Base-by-base conservation (phyloP, 257 asterid genomes). In the Jasminum sambac region DNA sequence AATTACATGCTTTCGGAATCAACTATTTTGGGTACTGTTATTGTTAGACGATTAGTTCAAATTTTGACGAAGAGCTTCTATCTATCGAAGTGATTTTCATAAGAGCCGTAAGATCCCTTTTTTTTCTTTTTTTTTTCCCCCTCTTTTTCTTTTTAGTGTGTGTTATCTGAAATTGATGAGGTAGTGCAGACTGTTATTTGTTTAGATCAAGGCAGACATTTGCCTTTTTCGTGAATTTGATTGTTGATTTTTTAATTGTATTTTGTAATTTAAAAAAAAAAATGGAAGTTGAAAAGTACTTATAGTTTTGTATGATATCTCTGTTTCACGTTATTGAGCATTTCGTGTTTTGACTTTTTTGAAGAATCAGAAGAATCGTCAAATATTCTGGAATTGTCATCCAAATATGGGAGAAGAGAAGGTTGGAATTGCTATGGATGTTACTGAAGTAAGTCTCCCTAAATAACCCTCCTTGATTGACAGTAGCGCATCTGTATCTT, bases 371-470 rank as follows among this genome's bases (percentile, higher is more conserved):
- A 10, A 43, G 50, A 43, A 11, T 43, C 0, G 11, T 50, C 60
- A 50, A 50, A 50, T 50, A 21, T 74, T 79, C 83, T 84, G 84
- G 95, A 77, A 52, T 44, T 67, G 38, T 19, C 66, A 21, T 55
- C 73, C 72, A 73, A 71, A 63, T 14, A 92, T 92, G 98, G 92
- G 89, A 0, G 85, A 64, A 77, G 96, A 71, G 66, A 82, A 70
- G 64, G 65, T 19, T 81, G 93, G 90, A 46, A 90, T 94, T 40
- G 98, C 98, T 1, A 94, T 89, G 89, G 96, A 94, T 85, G 83
- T 94, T 52, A 94, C 97, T 77, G 96, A 87, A 81, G 98, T 90
- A 76, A 81, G 95, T 78, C 4, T 83, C 68, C 62, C 69, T 69
- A 30, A 68, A 34, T 70, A 60, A 25, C 64, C 67, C 42, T 24